A percentile compares a stretch with the other conserved stretches of the same genome.
Conservation (phyloP, 768 basidiomycete species). For the Lactarius sp. region DNA sequence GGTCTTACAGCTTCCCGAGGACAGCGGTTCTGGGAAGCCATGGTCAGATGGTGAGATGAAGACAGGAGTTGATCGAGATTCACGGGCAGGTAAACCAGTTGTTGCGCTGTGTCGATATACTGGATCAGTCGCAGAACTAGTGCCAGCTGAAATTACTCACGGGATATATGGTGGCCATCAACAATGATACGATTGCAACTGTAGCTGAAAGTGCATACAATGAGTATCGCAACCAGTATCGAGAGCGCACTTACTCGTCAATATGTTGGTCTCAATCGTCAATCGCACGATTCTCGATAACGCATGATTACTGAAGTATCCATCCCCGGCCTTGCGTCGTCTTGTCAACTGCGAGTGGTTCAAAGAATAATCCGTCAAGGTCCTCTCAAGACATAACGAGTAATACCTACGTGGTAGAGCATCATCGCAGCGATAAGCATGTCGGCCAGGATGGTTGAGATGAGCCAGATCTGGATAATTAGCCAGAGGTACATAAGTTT, state of each 20-base stretch:
- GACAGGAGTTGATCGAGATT: not conserved
- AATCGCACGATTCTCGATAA: constrained; percentile 1
- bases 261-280: constrained; percentile 11
- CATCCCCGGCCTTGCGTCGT: not conserved
- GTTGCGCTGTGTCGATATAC: not conserved
- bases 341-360: not conserved
- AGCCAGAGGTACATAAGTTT: not conserved
- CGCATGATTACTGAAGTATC: not conserved
- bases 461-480: constrained; percentile 1
- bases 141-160: not conserved
- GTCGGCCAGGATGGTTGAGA: constrained; percentile 1
- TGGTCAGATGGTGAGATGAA: not conserved
- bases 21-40: not conserved
- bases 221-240: not conserved
- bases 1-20: constrained; percentile 11
- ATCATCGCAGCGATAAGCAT: not conserved
- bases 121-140: not conserved
- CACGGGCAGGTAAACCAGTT: constrained; percentile 15
- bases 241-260: constrained; percentile 4
- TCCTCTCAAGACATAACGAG: too few relatives aligned
- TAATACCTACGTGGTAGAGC: constrained; percentile 5
- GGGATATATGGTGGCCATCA: not conserved
- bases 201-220: not conserved
- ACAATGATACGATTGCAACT: not conserved
- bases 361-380: not conserved